Evolutionary conservation across 306 rosid genomes (phyloP).

Genomic region (Vicia villosa): DNA sequence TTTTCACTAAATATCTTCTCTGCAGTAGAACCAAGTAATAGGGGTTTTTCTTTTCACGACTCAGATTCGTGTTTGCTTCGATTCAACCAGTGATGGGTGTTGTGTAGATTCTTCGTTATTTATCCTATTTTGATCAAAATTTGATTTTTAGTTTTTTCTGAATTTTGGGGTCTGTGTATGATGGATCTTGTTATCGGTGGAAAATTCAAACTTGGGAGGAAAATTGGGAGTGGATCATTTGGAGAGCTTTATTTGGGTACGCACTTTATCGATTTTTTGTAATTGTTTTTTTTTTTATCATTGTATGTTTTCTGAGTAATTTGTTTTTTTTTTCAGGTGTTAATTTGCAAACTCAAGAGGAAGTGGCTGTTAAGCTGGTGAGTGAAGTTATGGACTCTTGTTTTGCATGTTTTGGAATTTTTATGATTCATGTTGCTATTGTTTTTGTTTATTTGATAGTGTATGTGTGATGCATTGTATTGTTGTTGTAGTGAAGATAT

Average conservation of each 20-base stretch:
- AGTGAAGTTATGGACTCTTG: conserved; percentile 31
- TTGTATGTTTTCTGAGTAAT: conserved; percentile 16
- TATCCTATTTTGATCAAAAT: conserved; percentile 18
- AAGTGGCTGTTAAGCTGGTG: conserved; percentile 95
- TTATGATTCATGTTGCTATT: background rate
- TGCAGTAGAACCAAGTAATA: background rate
- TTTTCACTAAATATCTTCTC: background rate
- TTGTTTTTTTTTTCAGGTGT: conserved; percentile 58
- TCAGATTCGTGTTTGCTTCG: conserved; percentile 24
- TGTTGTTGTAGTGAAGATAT: background rate
- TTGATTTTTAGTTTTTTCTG: conserved; percentile 1
- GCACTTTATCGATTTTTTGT: conserved; percentile 21
- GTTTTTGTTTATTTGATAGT: background rate
- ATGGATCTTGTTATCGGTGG: conserved; percentile 91
- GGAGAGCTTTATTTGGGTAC: conserved; percentile 91
- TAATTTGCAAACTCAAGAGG: conserved; percentile 88
- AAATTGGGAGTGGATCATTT: conserved; percentile 91
- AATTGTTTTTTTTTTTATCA: background rate
- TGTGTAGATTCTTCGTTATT: conserved; percentile 21
- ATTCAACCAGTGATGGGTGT: conserved; percentile 30
- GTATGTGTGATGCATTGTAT: conserved; percentile 7
- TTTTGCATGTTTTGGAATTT: conserved; percentile 18
- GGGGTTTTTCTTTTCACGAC: conserved; percentile 29
- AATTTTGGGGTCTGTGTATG: conserved; percentile 21
- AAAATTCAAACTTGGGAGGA: conserved; percentile 86